Evolutionary conservation across 2,329 filamentous ascomycete genomes (phyloP).

Genomic region (Tolypocladium album): DNA sequence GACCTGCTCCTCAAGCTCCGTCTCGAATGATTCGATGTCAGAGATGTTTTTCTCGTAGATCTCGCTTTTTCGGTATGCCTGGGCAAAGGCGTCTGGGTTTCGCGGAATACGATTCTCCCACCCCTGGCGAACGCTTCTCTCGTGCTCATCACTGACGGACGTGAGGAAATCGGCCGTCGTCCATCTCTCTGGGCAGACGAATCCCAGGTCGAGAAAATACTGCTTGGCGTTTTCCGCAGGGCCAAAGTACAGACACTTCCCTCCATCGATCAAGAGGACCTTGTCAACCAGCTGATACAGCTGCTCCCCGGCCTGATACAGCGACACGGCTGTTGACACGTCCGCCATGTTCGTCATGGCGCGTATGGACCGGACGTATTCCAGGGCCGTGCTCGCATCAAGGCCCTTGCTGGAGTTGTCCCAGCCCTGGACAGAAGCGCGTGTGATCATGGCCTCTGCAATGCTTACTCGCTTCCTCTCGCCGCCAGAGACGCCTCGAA

Average conservation of each 20-base stretch:
- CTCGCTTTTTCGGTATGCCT: slow-evolving; percentile 53
- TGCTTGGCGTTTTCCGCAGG: slow-evolving; percentile 48
- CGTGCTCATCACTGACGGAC: slow-evolving; percentile 63
- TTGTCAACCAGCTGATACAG: slow-evolving; percentile 64
- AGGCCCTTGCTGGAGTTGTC: slow-evolving; percentile 65
- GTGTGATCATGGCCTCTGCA: slow-evolving; percentile 51
- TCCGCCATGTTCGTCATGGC: slow-evolving; percentile 62
- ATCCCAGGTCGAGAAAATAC: slow-evolving; percentile 64
- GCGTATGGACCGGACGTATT: slow-evolving; percentile 55
- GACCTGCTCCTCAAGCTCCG: slow-evolving; percentile 42
- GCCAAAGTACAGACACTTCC: slow-evolving; percentile 64
- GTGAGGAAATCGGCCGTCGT: slow-evolving; percentile 70
- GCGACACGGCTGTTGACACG: slow-evolving; percentile 58
- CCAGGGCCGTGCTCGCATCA: slow-evolving; percentile 62
- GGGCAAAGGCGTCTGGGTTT: slow-evolving; percentile 55
- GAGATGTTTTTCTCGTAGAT: slow-evolving; percentile 48
- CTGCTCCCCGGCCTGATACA: slow-evolving; percentile 59
- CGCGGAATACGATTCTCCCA: slow-evolving; percentile 58
- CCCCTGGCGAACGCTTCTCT: slow-evolving; percentile 56
- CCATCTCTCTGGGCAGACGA: slow-evolving; percentile 59
- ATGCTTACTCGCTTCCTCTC: slow-evolving; percentile 68
- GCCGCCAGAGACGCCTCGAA: slow-evolving; percentile 52
- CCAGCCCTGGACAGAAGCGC: slow-evolving; percentile 59
- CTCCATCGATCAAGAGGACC: slow-evolving; percentile 62
- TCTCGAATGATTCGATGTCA: slow-evolving; percentile 54